These are phyloP conservation scores for Lactifluus pinguis DNA, from an alignment of 768 basidiomycete species.

Conservation along the genomic window DNA sequence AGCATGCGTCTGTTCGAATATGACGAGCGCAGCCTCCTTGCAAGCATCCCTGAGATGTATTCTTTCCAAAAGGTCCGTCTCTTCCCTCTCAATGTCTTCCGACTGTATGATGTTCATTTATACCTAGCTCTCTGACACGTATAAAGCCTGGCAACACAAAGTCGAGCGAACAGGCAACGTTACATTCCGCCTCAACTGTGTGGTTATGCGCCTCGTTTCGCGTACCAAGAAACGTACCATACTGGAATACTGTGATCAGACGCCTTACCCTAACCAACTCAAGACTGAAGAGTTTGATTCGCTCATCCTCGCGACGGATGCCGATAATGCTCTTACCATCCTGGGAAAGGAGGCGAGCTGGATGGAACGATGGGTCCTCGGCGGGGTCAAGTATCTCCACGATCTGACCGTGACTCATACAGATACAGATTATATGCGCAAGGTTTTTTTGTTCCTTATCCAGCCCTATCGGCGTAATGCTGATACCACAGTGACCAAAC, in stretches of 20 bases:
- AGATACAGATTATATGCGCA: slow-evolving; percentile 38
- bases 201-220: slow-evolving; percentile 23
- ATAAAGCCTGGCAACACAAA: slow-evolving; percentile 26
- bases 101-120: neutral
- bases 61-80: slow-evolving; percentile 28
- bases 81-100: neutral
- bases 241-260: slow-evolving; percentile 19
- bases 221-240: slow-evolving; percentile 19
- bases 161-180: slow-evolving; percentile 23
- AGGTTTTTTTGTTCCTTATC: slow-evolving; percentile 23
- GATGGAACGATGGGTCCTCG: slow-evolving; percentile 34
- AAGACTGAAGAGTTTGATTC: slow-evolving; percentile 29
- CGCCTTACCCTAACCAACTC: neutral
- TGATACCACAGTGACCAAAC: neutral
- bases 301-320: slow-evolving; percentile 36
- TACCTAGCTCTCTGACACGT: slow-evolving; percentile 23
- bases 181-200: slow-evolving; percentile 23
- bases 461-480: too few relatives aligned
- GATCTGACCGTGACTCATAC: slow-evolving; percentile 45
- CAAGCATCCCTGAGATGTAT: slow-evolving; percentile 30
- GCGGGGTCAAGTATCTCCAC: slow-evolving; percentile 37
- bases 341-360: slow-evolving; percentile 32
- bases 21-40: slow-evolving; percentile 25
- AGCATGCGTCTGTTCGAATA: slow-evolving; percentile 31
- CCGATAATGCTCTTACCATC: slow-evolving; percentile 35